Percentiles rank a stretch among this genome's conserved stretches.
Conservation (phyloP, 345 rosid genomes). For the Camelina laxa region DNA sequence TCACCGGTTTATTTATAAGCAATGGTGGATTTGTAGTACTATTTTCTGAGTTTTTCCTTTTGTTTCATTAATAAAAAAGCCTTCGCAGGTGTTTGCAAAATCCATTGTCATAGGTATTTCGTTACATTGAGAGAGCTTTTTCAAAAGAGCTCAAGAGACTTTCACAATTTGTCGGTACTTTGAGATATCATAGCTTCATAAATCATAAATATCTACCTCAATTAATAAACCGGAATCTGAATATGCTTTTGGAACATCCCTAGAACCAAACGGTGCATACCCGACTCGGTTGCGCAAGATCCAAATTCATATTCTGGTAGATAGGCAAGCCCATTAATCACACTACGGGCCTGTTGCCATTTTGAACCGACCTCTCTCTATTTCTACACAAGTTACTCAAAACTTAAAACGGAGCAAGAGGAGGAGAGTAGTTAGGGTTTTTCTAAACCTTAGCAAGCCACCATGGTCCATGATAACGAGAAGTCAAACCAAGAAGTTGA, state of each 20-base stretch:
- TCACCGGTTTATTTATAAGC: slow-evolving; percentile 33
- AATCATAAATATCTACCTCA: too few relatives aligned
- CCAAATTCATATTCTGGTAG: neutral
- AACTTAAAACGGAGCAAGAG: too few relatives aligned
- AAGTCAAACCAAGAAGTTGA: too few relatives aligned
- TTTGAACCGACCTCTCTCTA: neutral
- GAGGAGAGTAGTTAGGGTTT: too few relatives aligned
- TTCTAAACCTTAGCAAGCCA: too few relatives aligned
- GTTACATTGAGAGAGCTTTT: neutral
- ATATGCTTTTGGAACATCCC: neutral
- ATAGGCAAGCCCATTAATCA: neutral
- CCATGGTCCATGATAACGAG: too few relatives aligned
- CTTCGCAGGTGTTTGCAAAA: neutral
- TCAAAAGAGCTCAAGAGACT: neutral
- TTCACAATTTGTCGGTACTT: neutral
- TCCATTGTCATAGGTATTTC: neutral
- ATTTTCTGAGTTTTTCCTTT: neutral
- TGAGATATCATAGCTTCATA: neutral
- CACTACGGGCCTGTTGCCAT: neutral
- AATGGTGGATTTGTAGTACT: slow-evolving; percentile 30
- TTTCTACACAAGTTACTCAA: neutral
- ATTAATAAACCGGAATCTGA: too few relatives aligned
- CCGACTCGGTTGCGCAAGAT: neutral
- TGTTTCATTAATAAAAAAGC: slow-evolving; percentile 11
- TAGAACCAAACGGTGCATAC: neutral